These are phyloP conservation scores for Populus hybrid DNA, from an alignment of 441 rosid species.

Conservation along the genomic window DNA sequence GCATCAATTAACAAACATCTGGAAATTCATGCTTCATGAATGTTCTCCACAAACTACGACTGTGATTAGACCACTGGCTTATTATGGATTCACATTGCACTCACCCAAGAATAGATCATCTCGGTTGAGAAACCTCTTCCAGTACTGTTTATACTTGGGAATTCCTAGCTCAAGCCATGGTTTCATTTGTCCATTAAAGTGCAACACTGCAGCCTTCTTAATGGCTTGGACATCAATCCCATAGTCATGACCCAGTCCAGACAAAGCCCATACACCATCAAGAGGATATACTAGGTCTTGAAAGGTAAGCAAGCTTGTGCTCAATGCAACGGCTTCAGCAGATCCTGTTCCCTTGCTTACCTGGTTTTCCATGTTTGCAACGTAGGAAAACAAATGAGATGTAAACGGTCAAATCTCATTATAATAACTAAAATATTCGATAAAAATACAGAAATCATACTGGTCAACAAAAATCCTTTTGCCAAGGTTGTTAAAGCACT, in stretches of 20 bases:
- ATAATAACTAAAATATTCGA: background rate
- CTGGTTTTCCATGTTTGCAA: slow-evolving; percentile 35
- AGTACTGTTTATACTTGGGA: slow-evolving; percentile 63
- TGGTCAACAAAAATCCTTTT: background rate
- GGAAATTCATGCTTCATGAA: slow-evolving; percentile 18
- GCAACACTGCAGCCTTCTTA: slow-evolving; percentile 65
- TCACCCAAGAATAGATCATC: slow-evolving; percentile 64
- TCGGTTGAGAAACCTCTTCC: slow-evolving; percentile 74
- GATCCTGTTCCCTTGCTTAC: slow-evolving; percentile 39
- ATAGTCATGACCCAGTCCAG: slow-evolving; percentile 79
- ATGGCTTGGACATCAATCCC: slow-evolving; percentile 38
- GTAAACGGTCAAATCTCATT: background rate
- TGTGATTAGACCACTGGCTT: slow-evolving; percentile 14
- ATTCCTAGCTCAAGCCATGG: slow-evolving; percentile 98
- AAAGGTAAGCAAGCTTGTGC: slow-evolving; percentile 77
- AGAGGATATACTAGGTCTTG: slow-evolving; percentile 64
- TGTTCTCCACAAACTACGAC: slow-evolving; percentile 21
- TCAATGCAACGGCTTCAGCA: slow-evolving; percentile 44
- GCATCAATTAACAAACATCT: slow-evolving; percentile 25
- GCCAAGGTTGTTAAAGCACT: background rate
- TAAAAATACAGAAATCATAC: background rate
- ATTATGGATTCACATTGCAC: slow-evolving; percentile 79
- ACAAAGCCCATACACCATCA: slow-evolving; percentile 54
- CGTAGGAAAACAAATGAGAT: slow-evolving; percentile 16
- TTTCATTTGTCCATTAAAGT: slow-evolving; percentile 94